These are phyloP conservation scores for Prunus fruticosa DNA, from an alignment of 306 rosid genomes.

Conservation along the genomic window DNA sequence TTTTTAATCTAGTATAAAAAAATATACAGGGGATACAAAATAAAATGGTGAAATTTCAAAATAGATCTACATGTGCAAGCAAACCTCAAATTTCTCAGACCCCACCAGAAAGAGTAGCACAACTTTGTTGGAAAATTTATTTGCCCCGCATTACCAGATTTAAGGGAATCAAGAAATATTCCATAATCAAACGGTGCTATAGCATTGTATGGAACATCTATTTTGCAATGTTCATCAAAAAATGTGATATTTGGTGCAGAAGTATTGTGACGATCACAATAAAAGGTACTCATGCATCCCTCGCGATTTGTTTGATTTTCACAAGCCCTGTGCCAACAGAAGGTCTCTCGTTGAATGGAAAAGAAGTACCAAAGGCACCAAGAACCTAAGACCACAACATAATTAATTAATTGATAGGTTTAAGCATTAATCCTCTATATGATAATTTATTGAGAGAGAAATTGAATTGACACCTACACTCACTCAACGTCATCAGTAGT, in stretches of 20 bases:
- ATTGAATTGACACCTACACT: no score
- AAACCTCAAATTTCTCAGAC: neutral
- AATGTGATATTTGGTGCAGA: neutral
- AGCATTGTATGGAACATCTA: neutral
- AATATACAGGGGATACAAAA: no score
- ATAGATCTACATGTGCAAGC: no score
- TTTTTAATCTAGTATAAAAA: no score
- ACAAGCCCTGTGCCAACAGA: neutral
- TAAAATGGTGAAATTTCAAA: no score
- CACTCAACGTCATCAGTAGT: no score
- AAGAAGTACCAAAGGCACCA: slow-evolving; percentile 19
- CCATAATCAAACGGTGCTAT: neutral
- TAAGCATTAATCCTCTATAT: no score
- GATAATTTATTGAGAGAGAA: no score
- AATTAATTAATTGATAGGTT: no score
- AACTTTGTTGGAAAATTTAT: neutral
- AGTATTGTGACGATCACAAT: neutral
- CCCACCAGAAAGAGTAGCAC: neutral
- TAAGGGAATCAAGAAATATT: neutral
- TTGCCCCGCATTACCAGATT: neutral
- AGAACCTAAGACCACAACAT: neutral
- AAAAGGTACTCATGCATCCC: neutral
- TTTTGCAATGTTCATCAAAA: neutral
- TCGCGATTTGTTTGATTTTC: fast-evolving
- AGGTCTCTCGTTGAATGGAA: slow-evolving; percentile 1